phyloP scores from a whole-genome alignment of 495 filamentous ascomycete genomes.

The Tuber microsphaerosporum region DNA sequence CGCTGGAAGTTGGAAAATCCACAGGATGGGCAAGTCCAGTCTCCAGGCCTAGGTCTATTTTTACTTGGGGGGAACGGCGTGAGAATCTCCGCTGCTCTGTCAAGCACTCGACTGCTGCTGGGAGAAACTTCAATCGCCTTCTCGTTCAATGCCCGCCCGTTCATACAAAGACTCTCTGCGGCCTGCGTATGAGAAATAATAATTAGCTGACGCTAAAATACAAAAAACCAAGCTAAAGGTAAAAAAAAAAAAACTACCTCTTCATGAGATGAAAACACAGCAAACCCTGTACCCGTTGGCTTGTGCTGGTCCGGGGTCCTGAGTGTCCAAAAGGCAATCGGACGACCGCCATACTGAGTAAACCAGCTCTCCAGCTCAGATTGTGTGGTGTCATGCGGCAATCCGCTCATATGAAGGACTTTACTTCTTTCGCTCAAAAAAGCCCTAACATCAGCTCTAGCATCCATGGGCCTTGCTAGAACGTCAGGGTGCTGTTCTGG shows the following conservation, averaged over 20 bases:
- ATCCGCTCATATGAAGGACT: constrained; percentile 90
- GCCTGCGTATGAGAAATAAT: constrained; percentile 50
- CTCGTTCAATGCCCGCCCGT: constrained; percentile 92
- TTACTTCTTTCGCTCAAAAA: constrained; percentile 94
- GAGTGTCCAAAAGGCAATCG: constrained; percentile 98
- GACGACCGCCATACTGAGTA: constrained; percentile 93
- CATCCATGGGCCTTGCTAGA: constrained; percentile 90
- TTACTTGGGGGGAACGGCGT: constrained; percentile 97
- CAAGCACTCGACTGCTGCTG: constrained; percentile 87
- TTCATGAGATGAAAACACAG: constrained; percentile 97
- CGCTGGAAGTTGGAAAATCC: constrained; percentile 93
- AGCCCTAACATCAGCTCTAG: constrained; percentile 89
- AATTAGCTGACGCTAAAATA: constrained; percentile 22
- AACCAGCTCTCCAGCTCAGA: constrained; percentile 99
- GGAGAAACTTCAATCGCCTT: constrained; percentile 98
- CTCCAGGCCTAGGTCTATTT: constrained; percentile 91
- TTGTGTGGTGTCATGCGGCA: constrained; percentile 96
- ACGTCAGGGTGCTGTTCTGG: constrained; percentile 86
- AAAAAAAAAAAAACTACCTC: constrained; percentile 65
- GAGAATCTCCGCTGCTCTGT: constrained; percentile 87
- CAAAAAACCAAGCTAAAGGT: constrained; percentile 3
- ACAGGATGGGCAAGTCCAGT: constrained; percentile 97
- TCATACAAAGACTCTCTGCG: constrained; percentile 97
- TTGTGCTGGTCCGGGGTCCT: constrained; percentile 98
- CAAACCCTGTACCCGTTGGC: constrained; percentile 93